Evolutionary conservation across 2,329 filamentous ascomycete genomes (phyloP).

Genomic region (Cladophialophora carrionii): DNA sequence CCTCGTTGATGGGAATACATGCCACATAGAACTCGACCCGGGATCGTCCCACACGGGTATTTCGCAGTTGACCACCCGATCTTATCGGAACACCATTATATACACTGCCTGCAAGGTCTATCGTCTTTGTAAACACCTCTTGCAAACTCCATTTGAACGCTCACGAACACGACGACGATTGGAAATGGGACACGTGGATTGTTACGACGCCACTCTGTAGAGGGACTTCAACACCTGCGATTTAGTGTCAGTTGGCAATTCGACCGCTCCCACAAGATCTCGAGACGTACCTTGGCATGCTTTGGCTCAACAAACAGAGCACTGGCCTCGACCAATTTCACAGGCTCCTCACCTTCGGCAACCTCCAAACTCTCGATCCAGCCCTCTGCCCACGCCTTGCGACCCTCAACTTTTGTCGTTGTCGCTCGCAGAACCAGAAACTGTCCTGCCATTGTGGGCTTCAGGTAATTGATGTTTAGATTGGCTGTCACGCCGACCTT

Average conservation of each 20-base stretch:
- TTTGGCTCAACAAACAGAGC: constrained; percentile 88
- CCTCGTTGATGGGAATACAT: neutral
- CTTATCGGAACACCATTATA: neutral
- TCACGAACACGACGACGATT: neutral
- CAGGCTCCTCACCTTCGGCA: constrained; percentile 63
- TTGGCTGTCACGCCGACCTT: constrained; percentile 85
- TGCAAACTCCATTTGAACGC: neutral
- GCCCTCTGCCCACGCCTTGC: constrained; percentile 93
- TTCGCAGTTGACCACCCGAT: neutral
- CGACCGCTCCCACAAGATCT: neutral
- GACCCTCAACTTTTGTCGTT: constrained; percentile 83
- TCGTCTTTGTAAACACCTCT: constrained; percentile 1
- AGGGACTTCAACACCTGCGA: constrained; percentile 36
- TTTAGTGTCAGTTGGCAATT: constrained; percentile 14
- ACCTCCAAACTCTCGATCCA: constrained; percentile 76
- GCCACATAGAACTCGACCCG: neutral
- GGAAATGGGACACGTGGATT: neutral
- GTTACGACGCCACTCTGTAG: constrained; percentile 28
- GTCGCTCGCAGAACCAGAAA: constrained; percentile 78
- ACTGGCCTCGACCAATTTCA: constrained; percentile 77
- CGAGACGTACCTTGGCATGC: constrained; percentile 66
- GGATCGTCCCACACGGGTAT: neutral
- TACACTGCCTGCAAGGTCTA: constrained; percentile 5
- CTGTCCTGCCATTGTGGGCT: constrained; percentile 73
- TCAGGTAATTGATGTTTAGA: constrained; percentile 78